phyloP scores from a whole-genome alignment of 169 alveolate genomes.

The Ichthyophthirius multifiliis region DNA sequence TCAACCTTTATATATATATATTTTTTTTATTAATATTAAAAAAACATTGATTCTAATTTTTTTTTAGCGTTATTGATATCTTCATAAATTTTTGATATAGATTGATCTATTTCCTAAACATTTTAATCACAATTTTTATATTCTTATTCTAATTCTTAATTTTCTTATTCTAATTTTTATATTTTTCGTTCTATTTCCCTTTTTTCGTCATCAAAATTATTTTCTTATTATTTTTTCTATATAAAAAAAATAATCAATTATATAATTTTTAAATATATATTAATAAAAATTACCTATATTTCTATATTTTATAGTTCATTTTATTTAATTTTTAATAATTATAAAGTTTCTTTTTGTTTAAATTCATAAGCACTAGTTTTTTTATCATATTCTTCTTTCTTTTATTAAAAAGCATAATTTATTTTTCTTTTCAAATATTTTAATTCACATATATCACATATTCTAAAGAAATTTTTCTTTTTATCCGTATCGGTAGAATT shows the following conservation, averaged over 20 bases:
- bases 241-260: background rate
- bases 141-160: background rate
- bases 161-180: background rate
- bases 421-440: conserved; percentile 9
- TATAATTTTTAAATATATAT: background rate
- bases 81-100: background rate
- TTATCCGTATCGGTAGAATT: background rate
- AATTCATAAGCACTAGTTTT: background rate
- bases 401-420: background rate
- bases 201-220: background rate
- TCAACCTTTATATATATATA: background rate
- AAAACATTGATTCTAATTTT: background rate
- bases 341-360: background rate
- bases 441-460: conserved; percentile 36
- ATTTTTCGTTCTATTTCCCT: background rate
- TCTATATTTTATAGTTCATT: background rate
- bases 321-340: background rate
- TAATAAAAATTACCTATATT: background rate
- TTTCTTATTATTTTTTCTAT: background rate
- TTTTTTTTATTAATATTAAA: background rate
- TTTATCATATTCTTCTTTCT: background rate
- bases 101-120: background rate
- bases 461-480: conserved; percentile 12
- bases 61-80: background rate
- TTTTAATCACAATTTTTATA: background rate